Conservation (phyloP, 768 basidiomycete genomes). For the Boletus barrowsii region DNA sequence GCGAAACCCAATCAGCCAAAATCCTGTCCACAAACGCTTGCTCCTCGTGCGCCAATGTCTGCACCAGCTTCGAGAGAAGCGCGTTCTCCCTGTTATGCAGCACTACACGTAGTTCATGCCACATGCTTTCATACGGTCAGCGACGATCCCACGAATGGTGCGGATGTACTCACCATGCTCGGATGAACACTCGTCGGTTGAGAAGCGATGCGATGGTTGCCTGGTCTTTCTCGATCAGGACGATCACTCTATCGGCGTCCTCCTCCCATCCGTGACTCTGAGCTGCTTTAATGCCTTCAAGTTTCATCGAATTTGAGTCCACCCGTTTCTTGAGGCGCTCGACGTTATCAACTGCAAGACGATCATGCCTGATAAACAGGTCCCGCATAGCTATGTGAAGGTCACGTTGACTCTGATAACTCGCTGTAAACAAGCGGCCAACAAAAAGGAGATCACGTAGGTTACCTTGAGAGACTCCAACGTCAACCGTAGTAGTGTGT, state of each 20-base stretch:
- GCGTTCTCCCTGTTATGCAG: slow-evolving; percentile 89
- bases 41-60: slow-evolving; percentile 73
- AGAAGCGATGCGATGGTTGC: slow-evolving; percentile 71
- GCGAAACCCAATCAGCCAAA: slow-evolving; percentile 68
- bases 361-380: slow-evolving; percentile 81
- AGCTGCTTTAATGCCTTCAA: slow-evolving; percentile 66
- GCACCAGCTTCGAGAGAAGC: slow-evolving; percentile 68
- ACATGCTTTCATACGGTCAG: slow-evolving; percentile 57
- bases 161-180: slow-evolving; percentile 61
- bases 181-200: slow-evolving; percentile 80
- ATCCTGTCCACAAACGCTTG: slow-evolving; percentile 62
- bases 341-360: slow-evolving; percentile 85
- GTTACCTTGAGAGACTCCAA: slow-evolving; percentile 75
- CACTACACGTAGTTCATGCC: slow-evolving; percentile 93
- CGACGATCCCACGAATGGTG: background rate
- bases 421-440: slow-evolving; percentile 10
- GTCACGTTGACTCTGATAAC: slow-evolving; percentile 67
- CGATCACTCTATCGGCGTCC: slow-evolving; percentile 74
- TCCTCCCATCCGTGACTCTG: slow-evolving; percentile 84
- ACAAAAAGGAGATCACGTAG: background rate
- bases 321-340: slow-evolving; percentile 86
- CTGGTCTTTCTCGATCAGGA: slow-evolving; percentile 81
- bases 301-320: slow-evolving; percentile 68
- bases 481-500: slow-evolving; percentile 59
- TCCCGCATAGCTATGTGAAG: slow-evolving; percentile 86